phyloP scores from a whole-genome alignment of 2,329 filamentous ascomycete species.

The Nemania sp. region DNA sequence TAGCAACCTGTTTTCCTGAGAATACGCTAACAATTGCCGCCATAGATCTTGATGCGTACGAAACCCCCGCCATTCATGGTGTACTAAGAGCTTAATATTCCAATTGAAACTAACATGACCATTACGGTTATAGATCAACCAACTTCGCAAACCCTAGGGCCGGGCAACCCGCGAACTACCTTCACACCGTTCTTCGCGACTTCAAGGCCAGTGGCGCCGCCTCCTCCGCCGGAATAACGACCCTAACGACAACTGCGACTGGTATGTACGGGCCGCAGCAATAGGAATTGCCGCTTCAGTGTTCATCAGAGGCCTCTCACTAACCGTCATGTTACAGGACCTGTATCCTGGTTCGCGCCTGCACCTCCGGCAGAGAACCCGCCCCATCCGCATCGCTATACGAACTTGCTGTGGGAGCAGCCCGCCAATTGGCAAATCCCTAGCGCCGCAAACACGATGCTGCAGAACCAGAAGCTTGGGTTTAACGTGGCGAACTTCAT shows the following conservation, averaged over 20 bases:
- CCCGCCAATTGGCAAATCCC: constrained; percentile 52
- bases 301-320: not conserved
- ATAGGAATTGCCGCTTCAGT: not conserved
- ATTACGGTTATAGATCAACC: constrained; percentile 41
- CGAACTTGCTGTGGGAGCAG: constrained; percentile 55
- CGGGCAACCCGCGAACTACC: constrained; percentile 46
- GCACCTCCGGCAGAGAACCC: constrained; percentile 53
- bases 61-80: not conserved
- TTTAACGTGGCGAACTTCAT: constrained; percentile 52
- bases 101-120: constrained; percentile 24
- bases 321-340: constrained; percentile 37
- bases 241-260: constrained; percentile 39
- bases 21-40: constrained; percentile 34
- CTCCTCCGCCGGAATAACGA: constrained; percentile 41
- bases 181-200: constrained; percentile 50
- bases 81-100: not conserved
- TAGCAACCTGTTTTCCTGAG: not conserved
- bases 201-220: constrained; percentile 45
- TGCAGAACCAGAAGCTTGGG: constrained; percentile 50
- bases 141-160: constrained; percentile 47
- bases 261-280: constrained; percentile 1
- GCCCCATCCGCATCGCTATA: constrained; percentile 55
- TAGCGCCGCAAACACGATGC: constrained; percentile 47
- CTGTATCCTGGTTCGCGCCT: constrained; percentile 49
- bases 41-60: constrained; percentile 51